Evolutionary conservation across 2,329 filamentous ascomycete species (phyloP).

Genomic region (Ophiostoma ips): DNA sequence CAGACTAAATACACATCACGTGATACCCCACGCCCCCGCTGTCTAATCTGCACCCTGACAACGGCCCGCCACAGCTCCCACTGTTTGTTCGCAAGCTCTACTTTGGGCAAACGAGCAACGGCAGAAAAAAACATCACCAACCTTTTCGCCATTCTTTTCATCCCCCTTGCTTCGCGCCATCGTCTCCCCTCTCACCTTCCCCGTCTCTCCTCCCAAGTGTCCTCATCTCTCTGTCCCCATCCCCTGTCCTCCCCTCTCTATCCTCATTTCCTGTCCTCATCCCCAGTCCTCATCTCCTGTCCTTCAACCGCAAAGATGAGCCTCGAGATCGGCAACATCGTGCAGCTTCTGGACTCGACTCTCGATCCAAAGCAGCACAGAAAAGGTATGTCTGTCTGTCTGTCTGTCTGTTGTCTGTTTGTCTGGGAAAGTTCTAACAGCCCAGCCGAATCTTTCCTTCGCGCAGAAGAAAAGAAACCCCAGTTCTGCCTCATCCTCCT

Average conservation of each 20-base stretch:
- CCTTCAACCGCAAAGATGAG: slow-evolving; percentile 33
- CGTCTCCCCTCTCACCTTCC: not conserved
- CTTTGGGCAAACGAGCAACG: not conserved
- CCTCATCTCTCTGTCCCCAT: not conserved
- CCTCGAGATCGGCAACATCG: slow-evolving; percentile 46
- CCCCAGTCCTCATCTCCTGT: not conserved
- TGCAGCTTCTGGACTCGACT: slow-evolving; percentile 79
- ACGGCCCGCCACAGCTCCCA: slow-evolving; percentile 7
- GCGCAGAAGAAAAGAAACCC: slow-evolving; percentile 65
- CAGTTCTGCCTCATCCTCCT: slow-evolving; percentile 81
- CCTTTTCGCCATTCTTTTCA: not conserved
- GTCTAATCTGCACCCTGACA: slow-evolving; percentile 10
- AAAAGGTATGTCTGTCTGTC: slow-evolving; percentile 48
- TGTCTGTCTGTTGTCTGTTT: not conserved
- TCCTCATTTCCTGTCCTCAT: not conserved
- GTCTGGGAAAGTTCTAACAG: not conserved
- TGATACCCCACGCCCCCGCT: slow-evolving; percentile 8
- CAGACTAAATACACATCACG: slow-evolving; percentile 3
- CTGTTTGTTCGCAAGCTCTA: slow-evolving; percentile 9
- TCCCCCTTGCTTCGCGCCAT: not conserved
- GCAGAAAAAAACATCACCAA: slow-evolving; percentile 3
- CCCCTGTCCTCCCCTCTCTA: not conserved
- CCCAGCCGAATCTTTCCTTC: slow-evolving; percentile 68
- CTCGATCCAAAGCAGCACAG: slow-evolving; percentile 78
- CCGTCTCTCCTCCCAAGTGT: not conserved